Percentiles rank a stretch among this genome's conserved stretches.
Conservation (phyloP, 108 stramenopile genomes). For the Cyclostephanos tholiformis region DNA sequence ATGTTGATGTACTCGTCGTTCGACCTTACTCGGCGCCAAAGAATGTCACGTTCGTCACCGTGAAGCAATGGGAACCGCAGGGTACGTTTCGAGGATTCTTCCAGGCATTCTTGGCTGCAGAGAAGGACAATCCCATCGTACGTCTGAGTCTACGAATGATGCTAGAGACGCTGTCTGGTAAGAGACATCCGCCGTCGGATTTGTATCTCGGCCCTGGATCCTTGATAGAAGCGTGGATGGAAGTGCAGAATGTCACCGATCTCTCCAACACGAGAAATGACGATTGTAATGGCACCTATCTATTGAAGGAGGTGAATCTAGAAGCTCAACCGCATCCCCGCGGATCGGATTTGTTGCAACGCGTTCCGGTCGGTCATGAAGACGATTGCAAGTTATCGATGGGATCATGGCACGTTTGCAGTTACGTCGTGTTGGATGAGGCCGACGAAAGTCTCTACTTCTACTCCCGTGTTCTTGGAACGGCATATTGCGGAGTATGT, state of each 20-base stretch:
- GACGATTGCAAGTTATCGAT: neutral
- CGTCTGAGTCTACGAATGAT: constrained; percentile 17
- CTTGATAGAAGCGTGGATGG: constrained; percentile 18
- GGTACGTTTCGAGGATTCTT: constrained; percentile 12
- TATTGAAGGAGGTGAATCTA: constrained; percentile 12
- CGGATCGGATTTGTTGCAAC: constrained; percentile 7
- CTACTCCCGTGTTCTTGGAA: neutral
- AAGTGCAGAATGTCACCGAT: constrained; percentile 19
- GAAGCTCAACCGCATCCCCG: neutral
- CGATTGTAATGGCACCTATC: constrained; percentile 12
- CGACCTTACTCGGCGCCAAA: constrained; percentile 18
- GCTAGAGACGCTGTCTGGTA: neutral
- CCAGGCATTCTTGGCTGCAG: constrained; percentile 29
- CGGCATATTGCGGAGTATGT: neutral
- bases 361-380: neutral
- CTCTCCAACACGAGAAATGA: constrained; percentile 10
- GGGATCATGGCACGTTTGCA: constrained; percentile 5
- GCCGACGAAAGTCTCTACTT: neutral
- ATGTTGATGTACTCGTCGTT: constrained; percentile 42
- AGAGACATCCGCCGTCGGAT: neutral
- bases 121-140: constrained; percentile 13
- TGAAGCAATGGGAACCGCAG: neutral
- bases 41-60: constrained; percentile 13
- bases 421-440: neutral
- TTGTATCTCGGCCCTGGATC: constrained; percentile 14